These are phyloP conservation scores for Carex myosuroides DNA, from an alignment of 176 grass and related monocot species.

Conservation along the genomic window DNA sequence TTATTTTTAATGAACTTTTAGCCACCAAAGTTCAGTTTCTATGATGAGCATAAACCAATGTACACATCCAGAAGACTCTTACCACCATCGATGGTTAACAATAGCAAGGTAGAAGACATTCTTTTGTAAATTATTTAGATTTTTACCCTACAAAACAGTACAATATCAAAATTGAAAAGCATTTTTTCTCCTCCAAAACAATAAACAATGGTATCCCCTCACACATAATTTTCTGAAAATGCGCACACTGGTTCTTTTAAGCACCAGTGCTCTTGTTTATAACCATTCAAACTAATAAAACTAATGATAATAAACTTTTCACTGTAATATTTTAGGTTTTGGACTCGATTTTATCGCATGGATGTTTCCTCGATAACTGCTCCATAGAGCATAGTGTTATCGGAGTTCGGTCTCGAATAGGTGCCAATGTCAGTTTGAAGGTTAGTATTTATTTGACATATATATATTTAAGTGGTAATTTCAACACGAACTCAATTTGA, in stretches of 20 bases:
- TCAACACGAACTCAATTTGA: neutral
- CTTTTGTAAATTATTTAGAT: neutral
- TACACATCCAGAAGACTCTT: conserved; percentile 90
- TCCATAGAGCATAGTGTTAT: conserved; percentile 65
- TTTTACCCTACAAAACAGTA: too few species aligned
- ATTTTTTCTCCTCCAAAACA: too few species aligned
- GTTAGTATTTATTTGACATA: conserved; percentile 13
- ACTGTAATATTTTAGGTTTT: conserved; percentile 36
- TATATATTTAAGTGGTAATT: neutral
- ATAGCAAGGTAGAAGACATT: conserved; percentile 39
- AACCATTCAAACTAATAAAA: too few species aligned
- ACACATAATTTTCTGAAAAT: too few species aligned
- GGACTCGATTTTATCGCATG: conserved; percentile 85
- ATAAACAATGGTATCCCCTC: too few species aligned
- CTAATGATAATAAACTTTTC: too few species aligned
- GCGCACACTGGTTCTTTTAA: too few species aligned
- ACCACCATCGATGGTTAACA: conserved; percentile 72
- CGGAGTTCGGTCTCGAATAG: conserved; percentile 70
- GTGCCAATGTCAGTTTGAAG: conserved; percentile 68
- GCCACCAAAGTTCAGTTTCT: conserved; percentile 92
- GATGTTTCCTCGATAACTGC: conserved; percentile 70
- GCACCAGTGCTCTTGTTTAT: too few species aligned
- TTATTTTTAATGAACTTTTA: conserved; percentile 19
- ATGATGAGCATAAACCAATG: conserved; percentile 77
- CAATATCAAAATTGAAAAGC: too few species aligned